Conservation (phyloP, 202 grass and related monocot genomes). For the Musa balbisiana region DNA sequence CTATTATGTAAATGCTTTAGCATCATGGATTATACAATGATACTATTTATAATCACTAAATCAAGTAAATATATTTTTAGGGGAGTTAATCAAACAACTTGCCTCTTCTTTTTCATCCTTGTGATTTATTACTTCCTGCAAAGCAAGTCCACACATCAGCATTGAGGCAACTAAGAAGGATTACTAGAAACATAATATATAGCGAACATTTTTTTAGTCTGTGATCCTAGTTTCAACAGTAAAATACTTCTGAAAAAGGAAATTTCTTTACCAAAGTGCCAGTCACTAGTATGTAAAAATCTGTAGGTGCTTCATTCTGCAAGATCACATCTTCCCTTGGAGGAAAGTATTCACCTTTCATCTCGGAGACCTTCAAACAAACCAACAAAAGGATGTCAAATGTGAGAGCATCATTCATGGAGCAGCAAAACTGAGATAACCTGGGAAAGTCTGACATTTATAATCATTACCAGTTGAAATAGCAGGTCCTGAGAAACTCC, state of each 20-base stretch:
- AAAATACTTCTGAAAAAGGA: slow-evolving; percentile 11
- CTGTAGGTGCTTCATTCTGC: slow-evolving; percentile 93
- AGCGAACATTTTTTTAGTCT: slow-evolving; percentile 12
- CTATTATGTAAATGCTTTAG: slow-evolving; percentile 9
- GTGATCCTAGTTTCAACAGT: background rate
- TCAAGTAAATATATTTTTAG: background rate
- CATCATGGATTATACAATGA: slow-evolving; percentile 20
- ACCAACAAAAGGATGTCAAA: background rate
- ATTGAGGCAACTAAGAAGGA: background rate
- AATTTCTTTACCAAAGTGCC: slow-evolving; percentile 53
- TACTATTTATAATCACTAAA: slow-evolving; percentile 21
- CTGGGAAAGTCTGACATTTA: slow-evolving; percentile 1
- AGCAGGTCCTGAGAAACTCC: slow-evolving; percentile 79
- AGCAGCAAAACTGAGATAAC: slow-evolving; percentile 29
- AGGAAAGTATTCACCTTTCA: slow-evolving; percentile 97
- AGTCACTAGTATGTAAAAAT: slow-evolving; percentile 90
- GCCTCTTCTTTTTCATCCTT: slow-evolving; percentile 49
- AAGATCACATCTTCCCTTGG: slow-evolving; percentile 97
- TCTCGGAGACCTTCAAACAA: slow-evolving; percentile 80
- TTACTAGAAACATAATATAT: background rate
- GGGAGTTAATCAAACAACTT: background rate
- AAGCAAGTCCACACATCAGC: slow-evolving; percentile 30
- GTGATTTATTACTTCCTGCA: slow-evolving; percentile 67
- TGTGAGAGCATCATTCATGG: slow-evolving; percentile 9
- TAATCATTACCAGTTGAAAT: slow-evolving; percentile 73